These are phyloP conservation scores for Aegilops sharonensis DNA, from an alignment of 176 grass and related monocot genomes.

Conservation along the genomic window DNA sequence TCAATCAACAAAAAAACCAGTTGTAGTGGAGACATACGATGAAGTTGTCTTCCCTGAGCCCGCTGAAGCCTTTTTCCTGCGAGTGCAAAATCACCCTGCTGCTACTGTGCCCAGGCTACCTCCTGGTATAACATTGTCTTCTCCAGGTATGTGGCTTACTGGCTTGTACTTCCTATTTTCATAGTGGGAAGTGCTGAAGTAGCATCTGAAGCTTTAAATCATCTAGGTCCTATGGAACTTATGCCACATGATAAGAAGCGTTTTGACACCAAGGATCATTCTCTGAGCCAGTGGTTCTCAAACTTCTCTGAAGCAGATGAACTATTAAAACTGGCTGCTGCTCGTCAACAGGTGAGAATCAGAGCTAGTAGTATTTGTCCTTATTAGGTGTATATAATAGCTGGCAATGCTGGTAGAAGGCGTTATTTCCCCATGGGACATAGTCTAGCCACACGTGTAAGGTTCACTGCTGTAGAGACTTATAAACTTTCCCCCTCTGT, in stretches of 20 bases:
- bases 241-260: slow-evolving; percentile 65
- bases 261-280: slow-evolving; percentile 88
- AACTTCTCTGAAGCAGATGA: slow-evolving; percentile 99
- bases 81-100: slow-evolving; percentile 93
- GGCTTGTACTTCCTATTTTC: not conserved
- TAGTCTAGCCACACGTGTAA: not conserved
- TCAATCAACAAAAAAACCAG: slow-evolving; percentile 81
- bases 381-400: not conserved
- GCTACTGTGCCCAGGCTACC: slow-evolving; percentile 86
- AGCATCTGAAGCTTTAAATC: not conserved
- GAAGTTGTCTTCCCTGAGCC: slow-evolving; percentile 85
- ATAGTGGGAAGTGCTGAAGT: not conserved
- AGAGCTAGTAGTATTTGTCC: not conserved
- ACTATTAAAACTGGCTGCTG: slow-evolving; percentile 85
- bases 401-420: not conserved
- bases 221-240: slow-evolving; percentile 52
- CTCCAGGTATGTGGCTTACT: slow-evolving; percentile 46
- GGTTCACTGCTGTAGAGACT: not conserved
- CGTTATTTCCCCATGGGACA: not conserved
- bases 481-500: not conserved
- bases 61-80: slow-evolving; percentile 67
- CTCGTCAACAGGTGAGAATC: slow-evolving; percentile 77
- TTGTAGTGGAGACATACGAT: slow-evolving; percentile 84
- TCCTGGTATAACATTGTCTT: slow-evolving; percentile 67
- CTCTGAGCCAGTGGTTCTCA: slow-evolving; percentile 72